Conservation (phyloP, 164 flowering plant species). For the Stephania cephalantha region DNA sequence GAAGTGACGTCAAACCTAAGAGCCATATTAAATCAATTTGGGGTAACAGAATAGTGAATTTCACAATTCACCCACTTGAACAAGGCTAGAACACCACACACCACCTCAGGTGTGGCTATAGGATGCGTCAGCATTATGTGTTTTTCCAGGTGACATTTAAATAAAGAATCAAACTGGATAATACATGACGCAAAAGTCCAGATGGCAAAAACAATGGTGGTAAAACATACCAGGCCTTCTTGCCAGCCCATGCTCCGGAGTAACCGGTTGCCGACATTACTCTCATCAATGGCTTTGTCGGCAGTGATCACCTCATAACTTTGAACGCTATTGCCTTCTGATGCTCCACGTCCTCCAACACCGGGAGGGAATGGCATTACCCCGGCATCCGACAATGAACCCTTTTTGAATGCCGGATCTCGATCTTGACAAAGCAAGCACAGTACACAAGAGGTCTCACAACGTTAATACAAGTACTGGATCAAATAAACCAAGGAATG, state of each 20-base stretch:
- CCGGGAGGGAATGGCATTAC: slow-evolving; percentile 98
- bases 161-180: background rate
- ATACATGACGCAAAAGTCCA: background rate
- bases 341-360: slow-evolving; percentile 68
- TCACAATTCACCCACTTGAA: no score
- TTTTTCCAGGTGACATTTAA: background rate
- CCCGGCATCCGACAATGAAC: slow-evolving; percentile 44
- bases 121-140: background rate
- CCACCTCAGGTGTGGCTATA: background rate
- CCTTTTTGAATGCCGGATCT: slow-evolving; percentile 50
- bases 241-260: slow-evolving; percentile 99
- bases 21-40: no score
- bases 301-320: slow-evolving; percentile 84
- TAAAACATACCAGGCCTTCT: slow-evolving; percentile 78
- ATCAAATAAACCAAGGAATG: slow-evolving; percentile 24
- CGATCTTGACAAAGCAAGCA: slow-evolving; percentile 60
- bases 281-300: slow-evolving; percentile 88
- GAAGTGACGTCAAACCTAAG: no score
- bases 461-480: slow-evolving; percentile 35
- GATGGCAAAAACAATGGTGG: slow-evolving; percentile 2
- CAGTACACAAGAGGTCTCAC: slow-evolving; percentile 34
- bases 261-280: slow-evolving; percentile 93
- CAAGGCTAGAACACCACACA: background rate
- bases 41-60: no score
- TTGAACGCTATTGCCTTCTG: slow-evolving; percentile 29